These are phyloP conservation scores for Sphagnum magellanicum DNA, from an alignment of 228 moss, liverwort and hornwort genomes.

Conservation along the genomic window DNA sequence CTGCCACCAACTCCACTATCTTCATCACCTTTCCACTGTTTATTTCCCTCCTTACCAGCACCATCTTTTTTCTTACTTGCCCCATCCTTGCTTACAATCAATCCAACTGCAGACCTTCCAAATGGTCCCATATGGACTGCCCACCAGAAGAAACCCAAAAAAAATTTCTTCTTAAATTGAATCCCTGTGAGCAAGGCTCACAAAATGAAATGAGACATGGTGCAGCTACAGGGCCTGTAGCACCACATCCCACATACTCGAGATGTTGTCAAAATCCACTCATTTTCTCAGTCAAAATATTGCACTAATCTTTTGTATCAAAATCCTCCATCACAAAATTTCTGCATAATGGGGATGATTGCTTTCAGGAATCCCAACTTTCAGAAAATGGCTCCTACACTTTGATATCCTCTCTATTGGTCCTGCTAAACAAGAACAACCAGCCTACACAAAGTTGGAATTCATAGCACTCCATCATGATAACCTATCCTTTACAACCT, in stretches of 20 bases:
- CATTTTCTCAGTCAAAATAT: neutral
- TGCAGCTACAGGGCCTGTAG: neutral
- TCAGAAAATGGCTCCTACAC: no score
- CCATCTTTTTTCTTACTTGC: constrained; percentile 51
- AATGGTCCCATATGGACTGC: constrained; percentile 45
- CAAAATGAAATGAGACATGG: no score
- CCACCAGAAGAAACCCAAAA: neutral
- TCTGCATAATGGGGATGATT: constrained; percentile 4
- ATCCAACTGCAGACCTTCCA: constrained; percentile 35
- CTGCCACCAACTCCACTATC: constrained; percentile 1
- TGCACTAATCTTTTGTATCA: constrained; percentile 20
- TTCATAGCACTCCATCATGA: no score
- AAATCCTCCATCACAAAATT: constrained; percentile 16
- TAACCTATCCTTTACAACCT: no score
- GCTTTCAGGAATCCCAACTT: no score
- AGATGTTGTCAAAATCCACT: neutral
- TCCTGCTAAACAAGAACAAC: no score
- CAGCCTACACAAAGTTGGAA: no score
- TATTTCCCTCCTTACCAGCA: constrained; percentile 29
- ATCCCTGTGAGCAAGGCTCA: no score
- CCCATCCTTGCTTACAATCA: constrained; percentile 32
- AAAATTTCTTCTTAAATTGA: no score
- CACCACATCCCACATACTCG: neutral
- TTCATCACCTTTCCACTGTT: constrained; percentile 26
- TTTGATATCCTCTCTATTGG: no score